Conservation (phyloP, 495 filamentous ascomycete species). For the Xylaria flabelliformis region DNA sequence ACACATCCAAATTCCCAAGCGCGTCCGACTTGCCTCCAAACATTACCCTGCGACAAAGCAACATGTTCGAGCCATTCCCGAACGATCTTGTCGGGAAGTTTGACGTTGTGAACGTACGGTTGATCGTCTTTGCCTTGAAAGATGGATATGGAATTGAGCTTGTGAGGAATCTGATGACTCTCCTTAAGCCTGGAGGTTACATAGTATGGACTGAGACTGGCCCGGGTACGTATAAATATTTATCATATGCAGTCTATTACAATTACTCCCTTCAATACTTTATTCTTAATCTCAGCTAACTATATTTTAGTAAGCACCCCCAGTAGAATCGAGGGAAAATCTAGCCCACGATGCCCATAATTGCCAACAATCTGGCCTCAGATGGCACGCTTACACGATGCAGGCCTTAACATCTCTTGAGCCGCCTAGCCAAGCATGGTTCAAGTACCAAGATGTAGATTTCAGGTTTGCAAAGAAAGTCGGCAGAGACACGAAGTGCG, state of each 20-base stretch:
- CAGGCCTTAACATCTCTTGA: conserved; percentile 9
- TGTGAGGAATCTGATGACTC: conserved; percentile 18
- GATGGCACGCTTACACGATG: background rate
- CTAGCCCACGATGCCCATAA: too few relatives aligned
- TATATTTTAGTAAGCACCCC: background rate
- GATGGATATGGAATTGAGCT: background rate
- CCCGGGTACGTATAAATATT: background rate
- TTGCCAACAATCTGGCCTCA: background rate
- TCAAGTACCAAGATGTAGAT: conserved; percentile 16
- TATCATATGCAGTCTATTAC: background rate
- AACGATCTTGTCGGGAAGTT: conserved; percentile 20
- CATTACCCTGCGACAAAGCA: conserved; percentile 18
- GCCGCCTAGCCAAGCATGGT: conserved; percentile 16
- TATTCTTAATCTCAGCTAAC: background rate
- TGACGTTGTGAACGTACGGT: conserved; percentile 22
- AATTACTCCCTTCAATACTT: too few relatives aligned
- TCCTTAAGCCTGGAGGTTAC: conserved; percentile 21
- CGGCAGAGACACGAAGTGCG: conserved; percentile 16
- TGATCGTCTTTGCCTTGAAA: conserved; percentile 22
- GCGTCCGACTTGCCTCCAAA: background rate
- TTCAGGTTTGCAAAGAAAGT: conserved; percentile 21
- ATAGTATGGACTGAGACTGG: conserved; percentile 25
- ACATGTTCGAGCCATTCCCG: conserved; percentile 20
- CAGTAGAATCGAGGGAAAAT: background rate
- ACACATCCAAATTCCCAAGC: conserved; percentile 22